Conservation (phyloP, 768 basidiomycete species). For the Sarcomyxa edulis region DNA sequence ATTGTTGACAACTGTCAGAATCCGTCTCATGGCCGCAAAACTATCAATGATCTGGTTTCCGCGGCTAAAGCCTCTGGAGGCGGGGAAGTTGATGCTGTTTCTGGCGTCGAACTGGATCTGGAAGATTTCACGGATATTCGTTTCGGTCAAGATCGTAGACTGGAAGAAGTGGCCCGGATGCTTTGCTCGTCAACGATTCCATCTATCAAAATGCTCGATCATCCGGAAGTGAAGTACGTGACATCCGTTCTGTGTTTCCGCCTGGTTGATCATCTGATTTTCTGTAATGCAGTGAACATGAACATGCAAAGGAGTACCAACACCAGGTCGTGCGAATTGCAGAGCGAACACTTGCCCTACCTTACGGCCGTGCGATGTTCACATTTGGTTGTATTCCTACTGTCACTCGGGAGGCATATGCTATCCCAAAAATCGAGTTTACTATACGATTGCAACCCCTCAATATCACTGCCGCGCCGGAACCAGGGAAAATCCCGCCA, state of each 20-base stretch:
- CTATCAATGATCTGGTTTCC: conserved; percentile 45
- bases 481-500: conserved; percentile 62
- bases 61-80: conserved; percentile 44
- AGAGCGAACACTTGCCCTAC: conserved; percentile 84
- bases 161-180: conserved; percentile 91
- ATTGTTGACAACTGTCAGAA: conserved; percentile 35
- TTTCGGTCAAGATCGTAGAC: conserved; percentile 83
- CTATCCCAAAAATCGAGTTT: conserved; percentile 76
- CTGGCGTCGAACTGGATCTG: conserved; percentile 69
- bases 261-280: conserved; percentile 7
- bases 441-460: conserved; percentile 69
- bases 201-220: conserved; percentile 58
- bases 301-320: conserved; percentile 83
- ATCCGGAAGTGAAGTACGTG: conserved; percentile 66
- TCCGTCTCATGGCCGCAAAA: conserved; percentile 40
- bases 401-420: conserved; percentile 73
- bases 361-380: conserved; percentile 89
- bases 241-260: conserved; percentile 1
- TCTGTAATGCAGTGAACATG: conserved; percentile 78
- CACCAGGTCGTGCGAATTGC: conserved; percentile 74
- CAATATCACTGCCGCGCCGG: conserved; percentile 58
- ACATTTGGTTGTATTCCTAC: conserved; percentile 79
- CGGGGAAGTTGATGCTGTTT: conserved; percentile 52
- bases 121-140: conserved; percentile 78
- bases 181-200: conserved; percentile 74